Conservation (phyloP, 169 alveolate genomes). For the Eimeria sp. region DNA sequence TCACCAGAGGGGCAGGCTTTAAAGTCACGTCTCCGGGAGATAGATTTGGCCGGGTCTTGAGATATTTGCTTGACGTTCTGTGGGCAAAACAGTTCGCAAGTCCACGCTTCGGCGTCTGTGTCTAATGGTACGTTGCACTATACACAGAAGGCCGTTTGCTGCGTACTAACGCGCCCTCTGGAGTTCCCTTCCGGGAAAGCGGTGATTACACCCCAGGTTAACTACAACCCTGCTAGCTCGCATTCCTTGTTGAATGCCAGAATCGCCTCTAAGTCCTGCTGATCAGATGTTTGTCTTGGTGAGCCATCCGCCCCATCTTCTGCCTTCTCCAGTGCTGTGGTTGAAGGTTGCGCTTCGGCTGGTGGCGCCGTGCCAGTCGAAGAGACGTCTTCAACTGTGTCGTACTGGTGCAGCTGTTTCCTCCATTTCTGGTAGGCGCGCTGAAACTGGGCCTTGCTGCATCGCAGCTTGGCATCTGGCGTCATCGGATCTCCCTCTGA, state of each 20-base stretch:
- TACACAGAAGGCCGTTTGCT: slow-evolving; percentile 20
- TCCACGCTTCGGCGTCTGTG: slow-evolving; percentile 20
- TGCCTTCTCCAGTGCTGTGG: background rate
- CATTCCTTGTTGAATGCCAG: slow-evolving; percentile 79
- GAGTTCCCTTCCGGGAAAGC: background rate
- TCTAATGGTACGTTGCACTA: slow-evolving; percentile 15
- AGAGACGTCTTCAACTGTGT: slow-evolving; percentile 39
- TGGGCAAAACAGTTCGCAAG: slow-evolving; percentile 41
- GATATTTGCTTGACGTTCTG: background rate
- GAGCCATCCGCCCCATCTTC: background rate
- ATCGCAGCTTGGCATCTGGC: slow-evolving; percentile 85
- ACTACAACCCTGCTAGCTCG: slow-evolving; percentile 78
- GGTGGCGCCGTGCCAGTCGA: slow-evolving; percentile 30
- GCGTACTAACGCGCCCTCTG: slow-evolving; percentile 7
- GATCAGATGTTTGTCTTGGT: slow-evolving; percentile 17
- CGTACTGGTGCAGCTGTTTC: slow-evolving; percentile 85
- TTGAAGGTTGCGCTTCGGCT: slow-evolving; percentile 57
- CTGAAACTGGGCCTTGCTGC: slow-evolving; percentile 86
- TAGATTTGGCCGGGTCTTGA: background rate
- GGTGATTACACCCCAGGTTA: background rate
- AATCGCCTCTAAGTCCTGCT: slow-evolving; percentile 70
- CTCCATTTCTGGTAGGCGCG: slow-evolving; percentile 86
- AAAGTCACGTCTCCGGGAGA: background rate
- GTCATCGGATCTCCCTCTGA: slow-evolving; percentile 86
- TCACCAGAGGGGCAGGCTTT: background rate